These are phyloP conservation scores for Candida glaebosa DNA, from an alignment of 805 yeast genomes.

Conservation along the genomic window DNA sequence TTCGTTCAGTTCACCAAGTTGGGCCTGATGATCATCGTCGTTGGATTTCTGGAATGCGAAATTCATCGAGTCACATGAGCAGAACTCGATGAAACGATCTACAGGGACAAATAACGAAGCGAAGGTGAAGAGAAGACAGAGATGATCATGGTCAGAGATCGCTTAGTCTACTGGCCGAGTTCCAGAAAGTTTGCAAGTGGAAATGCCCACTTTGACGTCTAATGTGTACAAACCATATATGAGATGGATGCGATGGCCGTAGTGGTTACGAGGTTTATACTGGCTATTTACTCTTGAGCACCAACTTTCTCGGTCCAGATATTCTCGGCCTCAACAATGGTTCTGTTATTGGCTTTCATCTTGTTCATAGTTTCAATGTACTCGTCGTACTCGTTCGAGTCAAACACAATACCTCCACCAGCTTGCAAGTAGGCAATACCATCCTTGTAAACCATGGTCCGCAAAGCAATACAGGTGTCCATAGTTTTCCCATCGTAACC, in stretches of 20 bases:
- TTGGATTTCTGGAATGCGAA: neutral
- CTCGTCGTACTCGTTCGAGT: slow-evolving; percentile 93
- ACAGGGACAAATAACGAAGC: neutral
- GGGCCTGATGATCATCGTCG: slow-evolving; percentile 1
- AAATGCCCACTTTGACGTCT: neutral
- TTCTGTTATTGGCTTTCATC: slow-evolving; percentile 88
- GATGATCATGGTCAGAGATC: too few relatives aligned
- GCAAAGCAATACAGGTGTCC: slow-evolving; percentile 96
- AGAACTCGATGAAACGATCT: neutral
- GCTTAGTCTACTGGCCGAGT: neutral
- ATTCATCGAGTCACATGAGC: neutral
- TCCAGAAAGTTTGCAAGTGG: neutral
- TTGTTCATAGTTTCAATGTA: slow-evolving; percentile 96
- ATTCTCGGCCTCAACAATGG: slow-evolving; percentile 90
- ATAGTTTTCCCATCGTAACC: slow-evolving; percentile 90
- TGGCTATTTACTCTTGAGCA: slow-evolving; percentile 5
- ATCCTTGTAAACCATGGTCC: slow-evolving; percentile 95
- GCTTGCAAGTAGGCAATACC: slow-evolving; percentile 93
- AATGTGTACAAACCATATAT: neutral
- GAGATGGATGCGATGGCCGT: neutral
- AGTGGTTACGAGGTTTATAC: too few relatives aligned
- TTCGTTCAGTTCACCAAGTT: too few relatives aligned
- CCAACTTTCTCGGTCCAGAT: slow-evolving; percentile 55
- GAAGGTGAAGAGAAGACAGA: neutral
- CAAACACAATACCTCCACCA: slow-evolving; percentile 97